These are phyloP conservation scores for Trifolium fragiferum DNA, from an alignment of 306 rosid genomes.

Conservation along the genomic window DNA sequence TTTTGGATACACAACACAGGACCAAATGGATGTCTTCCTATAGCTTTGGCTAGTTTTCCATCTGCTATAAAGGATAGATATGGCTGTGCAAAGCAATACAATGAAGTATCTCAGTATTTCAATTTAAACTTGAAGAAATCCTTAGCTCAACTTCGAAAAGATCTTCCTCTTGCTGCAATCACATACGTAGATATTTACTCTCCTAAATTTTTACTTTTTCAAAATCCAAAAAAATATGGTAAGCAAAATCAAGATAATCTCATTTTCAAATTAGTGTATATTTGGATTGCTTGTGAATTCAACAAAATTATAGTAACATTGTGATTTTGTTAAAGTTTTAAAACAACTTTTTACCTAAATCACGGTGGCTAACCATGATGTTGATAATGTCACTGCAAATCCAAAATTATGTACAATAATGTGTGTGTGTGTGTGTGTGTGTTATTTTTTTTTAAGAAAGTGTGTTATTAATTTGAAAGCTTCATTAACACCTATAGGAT, in stretches of 20 bases:
- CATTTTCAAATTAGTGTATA: background rate
- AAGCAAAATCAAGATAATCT: slow-evolving; percentile 3
- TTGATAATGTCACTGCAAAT: background rate
- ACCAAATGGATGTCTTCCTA: slow-evolving; percentile 50
- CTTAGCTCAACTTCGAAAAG: slow-evolving; percentile 48
- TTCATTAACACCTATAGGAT: slow-evolving; percentile 44
- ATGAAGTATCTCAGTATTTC: slow-evolving; percentile 59
- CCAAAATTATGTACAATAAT: background rate
- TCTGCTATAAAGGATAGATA: slow-evolving; percentile 35
- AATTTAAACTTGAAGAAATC: slow-evolving; percentile 59
- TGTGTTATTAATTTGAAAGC: background rate
- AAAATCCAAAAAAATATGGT: slow-evolving; percentile 55
- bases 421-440: no score
- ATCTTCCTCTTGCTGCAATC: slow-evolving; percentile 58
- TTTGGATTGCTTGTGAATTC: no score
- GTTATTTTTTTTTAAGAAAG: no score
- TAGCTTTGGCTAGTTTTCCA: slow-evolving; percentile 20
- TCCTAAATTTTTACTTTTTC: slow-evolving; percentile 45
- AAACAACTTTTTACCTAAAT: no score
- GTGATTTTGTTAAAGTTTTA: no score
- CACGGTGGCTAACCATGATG: no score
- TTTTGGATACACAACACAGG: slow-evolving; percentile 54
- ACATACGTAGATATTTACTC: slow-evolving; percentile 65
- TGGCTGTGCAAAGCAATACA: slow-evolving; percentile 62
- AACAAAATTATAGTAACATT: background rate